These are phyloP conservation scores for Botrytis deweyae DNA, from an alignment of 2,329 filamentous ascomycete genomes.

Conservation along the genomic window DNA sequence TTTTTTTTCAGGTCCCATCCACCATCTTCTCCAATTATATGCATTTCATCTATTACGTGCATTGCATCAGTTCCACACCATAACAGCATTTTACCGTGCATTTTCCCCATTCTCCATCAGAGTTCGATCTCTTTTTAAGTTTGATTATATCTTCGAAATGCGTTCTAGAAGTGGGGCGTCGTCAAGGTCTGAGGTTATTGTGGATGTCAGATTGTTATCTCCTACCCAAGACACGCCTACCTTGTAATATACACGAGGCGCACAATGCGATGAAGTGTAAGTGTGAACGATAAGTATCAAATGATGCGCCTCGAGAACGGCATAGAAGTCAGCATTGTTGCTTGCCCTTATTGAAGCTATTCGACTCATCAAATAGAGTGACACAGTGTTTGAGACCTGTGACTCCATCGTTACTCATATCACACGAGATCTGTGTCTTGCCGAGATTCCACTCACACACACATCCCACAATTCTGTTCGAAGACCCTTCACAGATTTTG, in stretches of 20 bases:
- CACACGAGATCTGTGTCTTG: background rate
- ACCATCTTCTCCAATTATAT: background rate
- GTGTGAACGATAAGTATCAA: background rate
- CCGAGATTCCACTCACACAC: background rate
- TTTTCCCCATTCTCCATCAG: background rate
- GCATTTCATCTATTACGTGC: conserved; percentile 10
- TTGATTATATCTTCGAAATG: background rate
- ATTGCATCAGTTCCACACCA: conserved; percentile 16
- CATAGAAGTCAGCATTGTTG: background rate
- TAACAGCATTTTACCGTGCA: background rate
- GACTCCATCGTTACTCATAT: conserved; percentile 11
- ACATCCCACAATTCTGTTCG: background rate
- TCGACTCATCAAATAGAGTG: background rate
- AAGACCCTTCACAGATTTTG: background rate
- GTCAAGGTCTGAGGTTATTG: background rate
- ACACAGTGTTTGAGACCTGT: background rate
- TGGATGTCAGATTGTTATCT: background rate
- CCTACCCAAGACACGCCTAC: background rate
- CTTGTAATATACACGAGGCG: background rate
- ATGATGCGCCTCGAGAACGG: background rate
- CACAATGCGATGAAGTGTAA: background rate
- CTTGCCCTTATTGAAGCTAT: background rate
- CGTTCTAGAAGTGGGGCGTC: background rate
- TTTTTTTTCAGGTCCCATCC: conserved; percentile 3
- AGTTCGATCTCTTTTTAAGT: background rate